phyloP scores from a whole-genome alignment of 1,284 basidiomycete genomes.

The Ganoderma meredithae region DNA sequence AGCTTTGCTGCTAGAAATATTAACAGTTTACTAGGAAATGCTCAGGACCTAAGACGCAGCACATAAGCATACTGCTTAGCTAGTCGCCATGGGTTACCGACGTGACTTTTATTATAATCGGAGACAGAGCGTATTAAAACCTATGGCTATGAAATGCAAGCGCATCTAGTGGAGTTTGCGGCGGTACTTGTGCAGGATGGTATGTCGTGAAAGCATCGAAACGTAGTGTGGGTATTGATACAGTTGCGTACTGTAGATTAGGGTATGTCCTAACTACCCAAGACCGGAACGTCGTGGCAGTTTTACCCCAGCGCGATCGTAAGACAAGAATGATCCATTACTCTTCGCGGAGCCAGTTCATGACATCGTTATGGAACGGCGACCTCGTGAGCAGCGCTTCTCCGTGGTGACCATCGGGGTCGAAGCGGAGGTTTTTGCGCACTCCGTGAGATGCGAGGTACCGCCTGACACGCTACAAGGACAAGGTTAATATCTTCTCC shows the following conservation, averaged over 20 bases:
- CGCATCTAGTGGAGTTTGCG: conserved; percentile 10
- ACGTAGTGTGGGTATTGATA: conserved; percentile 22
- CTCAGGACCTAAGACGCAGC: not conserved
- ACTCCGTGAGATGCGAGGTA: conserved; percentile 84
- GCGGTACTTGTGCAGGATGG: not conserved
- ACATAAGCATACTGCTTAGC: not conserved
- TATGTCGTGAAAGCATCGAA: not conserved
- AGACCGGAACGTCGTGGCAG: conserved; percentile 6
- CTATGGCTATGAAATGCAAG: conserved; percentile 12
- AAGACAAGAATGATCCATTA: not conserved
- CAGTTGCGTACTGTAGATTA: conserved; percentile 13
- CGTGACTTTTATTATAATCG: not conserved
- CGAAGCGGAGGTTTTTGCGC: conserved; percentile 72
- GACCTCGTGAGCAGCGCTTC: conserved; percentile 69
- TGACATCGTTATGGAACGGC: conserved; percentile 62
- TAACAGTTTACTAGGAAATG: not conserved
- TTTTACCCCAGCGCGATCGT: not conserved
- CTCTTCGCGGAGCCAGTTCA: conserved; percentile 65
- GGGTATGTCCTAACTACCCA: conserved; percentile 3
- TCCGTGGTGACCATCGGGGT: conserved; percentile 76
- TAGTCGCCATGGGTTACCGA: not conserved
- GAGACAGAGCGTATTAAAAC: not conserved
- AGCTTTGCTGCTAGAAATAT: not conserved
- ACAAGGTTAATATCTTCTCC: not conserved
- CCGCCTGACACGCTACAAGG: conserved; percentile 66